Conservation (phyloP, 2,329 filamentous ascomycete species). For the Bipolaris cookei region DNA sequence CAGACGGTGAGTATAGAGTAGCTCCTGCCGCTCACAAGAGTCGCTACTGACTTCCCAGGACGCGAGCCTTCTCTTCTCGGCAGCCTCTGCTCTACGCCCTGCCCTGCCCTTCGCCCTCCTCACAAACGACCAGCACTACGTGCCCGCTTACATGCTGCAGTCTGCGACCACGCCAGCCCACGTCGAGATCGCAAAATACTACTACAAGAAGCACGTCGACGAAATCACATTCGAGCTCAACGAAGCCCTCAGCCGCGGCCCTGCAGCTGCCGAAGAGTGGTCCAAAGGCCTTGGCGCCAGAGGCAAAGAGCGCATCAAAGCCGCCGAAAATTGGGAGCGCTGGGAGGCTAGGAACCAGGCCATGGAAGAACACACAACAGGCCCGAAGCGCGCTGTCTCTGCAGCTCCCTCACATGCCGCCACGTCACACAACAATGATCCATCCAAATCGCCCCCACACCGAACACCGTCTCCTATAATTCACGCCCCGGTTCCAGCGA, state of each 20-base stretch:
- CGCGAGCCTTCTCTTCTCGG: conserved; percentile 70
- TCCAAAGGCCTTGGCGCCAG: conserved; percentile 72
- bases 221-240: conserved; percentile 68
- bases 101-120: conserved; percentile 74
- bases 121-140: conserved; percentile 65
- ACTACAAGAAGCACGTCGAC: conserved; percentile 67
- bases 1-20: conserved; percentile 65
- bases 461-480: conserved; percentile 39
- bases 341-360: conserved; percentile 63
- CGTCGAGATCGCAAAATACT: conserved; percentile 68
- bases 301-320: conserved; percentile 65
- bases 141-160: conserved; percentile 64
- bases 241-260: conserved; percentile 69
- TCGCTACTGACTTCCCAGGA: conserved; percentile 61
- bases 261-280: conserved; percentile 76
- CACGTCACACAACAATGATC: conserved; percentile 26
- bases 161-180: conserved; percentile 56
- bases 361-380: conserved; percentile 25
- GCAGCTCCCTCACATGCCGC: conserved; percentile 25
- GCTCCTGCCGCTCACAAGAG: conserved; percentile 1
- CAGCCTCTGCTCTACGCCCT: conserved; percentile 66
- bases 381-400: conserved; percentile 21
- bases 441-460: conserved; percentile 35
- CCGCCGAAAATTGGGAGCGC: conserved; percentile 75
- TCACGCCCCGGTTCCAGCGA: conserved; percentile 43